Conservation (phyloP, 225 moss, liverwort and hornwort genomes). For the Bryoerythrophyllum caledonicum region DNA sequence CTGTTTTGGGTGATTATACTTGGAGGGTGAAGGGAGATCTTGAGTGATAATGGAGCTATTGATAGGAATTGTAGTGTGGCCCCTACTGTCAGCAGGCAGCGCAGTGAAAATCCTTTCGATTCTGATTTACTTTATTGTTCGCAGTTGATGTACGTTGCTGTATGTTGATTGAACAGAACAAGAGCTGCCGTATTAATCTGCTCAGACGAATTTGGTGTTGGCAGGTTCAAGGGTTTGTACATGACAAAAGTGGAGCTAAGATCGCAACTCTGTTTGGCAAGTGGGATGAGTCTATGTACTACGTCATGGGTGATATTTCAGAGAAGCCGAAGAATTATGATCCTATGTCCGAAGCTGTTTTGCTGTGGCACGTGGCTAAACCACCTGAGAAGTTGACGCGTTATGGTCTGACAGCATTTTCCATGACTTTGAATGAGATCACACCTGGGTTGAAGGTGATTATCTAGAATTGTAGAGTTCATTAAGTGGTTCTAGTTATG, state of each 20-base stretch:
- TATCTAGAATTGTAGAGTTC: too few species aligned
- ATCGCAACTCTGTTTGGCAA: constrained; percentile 94
- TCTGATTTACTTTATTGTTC: too few species aligned
- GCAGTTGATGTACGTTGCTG: too few species aligned
- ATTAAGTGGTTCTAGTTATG: too few species aligned
- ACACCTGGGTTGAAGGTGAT: constrained; percentile 87
- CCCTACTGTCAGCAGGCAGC: too few species aligned
- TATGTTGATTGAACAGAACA: not conserved
- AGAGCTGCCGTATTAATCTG: constrained; percentile 8
- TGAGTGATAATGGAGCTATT: too few species aligned
- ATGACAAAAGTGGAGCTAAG: constrained; percentile 84
- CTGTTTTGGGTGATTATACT: too few species aligned
- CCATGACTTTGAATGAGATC: constrained; percentile 91
- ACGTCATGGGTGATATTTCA: constrained; percentile 86
- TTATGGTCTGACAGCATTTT: constrained; percentile 89
- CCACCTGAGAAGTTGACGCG: constrained; percentile 81
- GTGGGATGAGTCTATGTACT: constrained; percentile 98
- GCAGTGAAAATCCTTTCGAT: too few species aligned
- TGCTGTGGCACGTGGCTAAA: constrained; percentile 78
- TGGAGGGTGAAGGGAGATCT: too few species aligned
- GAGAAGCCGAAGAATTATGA: constrained; percentile 90
- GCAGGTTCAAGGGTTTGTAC: constrained; percentile 99
- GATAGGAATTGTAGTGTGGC: too few species aligned
- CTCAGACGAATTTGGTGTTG: constrained; percentile 8
- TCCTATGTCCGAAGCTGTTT: constrained; percentile 87